Base-by-base conservation (phyloP, 2,329 filamentous ascomycete genomes). In the Emmonsiellopsis sp. region DNA sequence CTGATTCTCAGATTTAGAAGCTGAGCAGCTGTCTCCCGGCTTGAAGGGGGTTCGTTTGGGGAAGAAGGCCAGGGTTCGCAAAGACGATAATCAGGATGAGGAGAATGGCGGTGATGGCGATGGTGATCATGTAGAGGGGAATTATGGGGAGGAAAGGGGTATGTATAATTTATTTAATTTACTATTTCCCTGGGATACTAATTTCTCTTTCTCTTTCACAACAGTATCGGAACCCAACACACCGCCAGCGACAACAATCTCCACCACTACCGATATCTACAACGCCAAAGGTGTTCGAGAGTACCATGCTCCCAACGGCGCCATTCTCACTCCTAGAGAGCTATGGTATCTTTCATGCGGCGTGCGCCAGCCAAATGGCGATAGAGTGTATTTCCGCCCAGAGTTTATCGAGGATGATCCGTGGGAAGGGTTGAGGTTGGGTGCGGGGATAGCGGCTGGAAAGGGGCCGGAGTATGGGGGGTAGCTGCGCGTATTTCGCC, bases 301-400 rank as follows among this genome's bases (percentile, higher is more conserved):
- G 40, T 59, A 57, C 40, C 34, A 49, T 20, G 47, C 55, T 32
- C 57, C 57, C 4, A 59, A 54, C 34, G 57, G 57, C 6, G 32
- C 37, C 9, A 35, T 54, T 37, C 26, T 59, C 26, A 50, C 47
- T 9, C 7, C 13, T 37, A 15, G 45, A 13, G 53, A 55, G 16
- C 51, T 59, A 9, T 13, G 41, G 4, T 11, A 46, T n/a, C 47
- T 54, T 40, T 13, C 50, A n/a, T 26, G 9, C 9, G 57, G 57
- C 15, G 47, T 59, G 40, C 49, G 50, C 35, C 59, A 62, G 26
- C 55, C 51, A 15, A 56, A 55, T 20, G 62, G 61, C 6, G 61
- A 61, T 48, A 58, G 41, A 15, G 58, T 61, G 8, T 62, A 55
- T 55, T 65, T 65, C 54, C 56, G 55, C 35, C 61, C 61, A 7